Conservation (phyloP, 768 basidiomycete genomes). For the Lepiota brunneoincarnata region DNA sequence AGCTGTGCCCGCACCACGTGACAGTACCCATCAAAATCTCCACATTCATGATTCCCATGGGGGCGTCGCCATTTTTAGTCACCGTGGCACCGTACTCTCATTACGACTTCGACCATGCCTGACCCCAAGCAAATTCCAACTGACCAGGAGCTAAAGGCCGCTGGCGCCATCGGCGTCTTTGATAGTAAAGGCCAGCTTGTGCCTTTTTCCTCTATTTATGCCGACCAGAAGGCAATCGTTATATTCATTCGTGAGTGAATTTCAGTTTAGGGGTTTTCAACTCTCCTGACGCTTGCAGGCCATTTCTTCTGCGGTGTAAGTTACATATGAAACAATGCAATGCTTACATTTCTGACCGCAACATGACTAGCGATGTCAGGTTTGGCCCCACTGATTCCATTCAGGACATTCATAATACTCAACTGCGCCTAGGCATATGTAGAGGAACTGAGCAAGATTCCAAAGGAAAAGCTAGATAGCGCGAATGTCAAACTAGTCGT, state of each 20-base stretch:
- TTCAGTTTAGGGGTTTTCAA: not conserved
- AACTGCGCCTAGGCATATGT: slow-evolving; percentile 41
- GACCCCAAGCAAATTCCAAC: slow-evolving; percentile 30
- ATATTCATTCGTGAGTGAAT: slow-evolving; percentile 56
- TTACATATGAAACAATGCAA: slow-evolving; percentile 1
- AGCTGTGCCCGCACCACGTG: no score
- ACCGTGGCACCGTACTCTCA: no score
- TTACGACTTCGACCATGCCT: not conserved
- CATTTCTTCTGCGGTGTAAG: slow-evolving; percentile 68
- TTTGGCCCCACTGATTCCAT: slow-evolving; percentile 15
- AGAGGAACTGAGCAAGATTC: slow-evolving; percentile 39
- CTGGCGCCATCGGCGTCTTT: slow-evolving; percentile 38
- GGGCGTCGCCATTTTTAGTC: no score
- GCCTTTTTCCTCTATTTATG: slow-evolving; percentile 32
- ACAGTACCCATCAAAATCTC: no score
- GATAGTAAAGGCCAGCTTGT: slow-evolving; percentile 49
- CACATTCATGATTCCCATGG: no score
- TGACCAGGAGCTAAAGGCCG: slow-evolving; percentile 29
- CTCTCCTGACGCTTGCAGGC: slow-evolving; percentile 29
- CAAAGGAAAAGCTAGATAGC: slow-evolving; percentile 34
- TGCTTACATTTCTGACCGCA: not conserved
- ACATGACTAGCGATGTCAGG: slow-evolving; percentile 38
- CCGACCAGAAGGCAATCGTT: slow-evolving; percentile 49
- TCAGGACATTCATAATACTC: not conserved
- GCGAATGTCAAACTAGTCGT: slow-evolving; percentile 43